Percentiles rank a stretch among this genome's conserved stretches.
phyloP scores from a whole-genome alignment of 768 basidiomycete species.

The Mycena leptocephala region DNA sequence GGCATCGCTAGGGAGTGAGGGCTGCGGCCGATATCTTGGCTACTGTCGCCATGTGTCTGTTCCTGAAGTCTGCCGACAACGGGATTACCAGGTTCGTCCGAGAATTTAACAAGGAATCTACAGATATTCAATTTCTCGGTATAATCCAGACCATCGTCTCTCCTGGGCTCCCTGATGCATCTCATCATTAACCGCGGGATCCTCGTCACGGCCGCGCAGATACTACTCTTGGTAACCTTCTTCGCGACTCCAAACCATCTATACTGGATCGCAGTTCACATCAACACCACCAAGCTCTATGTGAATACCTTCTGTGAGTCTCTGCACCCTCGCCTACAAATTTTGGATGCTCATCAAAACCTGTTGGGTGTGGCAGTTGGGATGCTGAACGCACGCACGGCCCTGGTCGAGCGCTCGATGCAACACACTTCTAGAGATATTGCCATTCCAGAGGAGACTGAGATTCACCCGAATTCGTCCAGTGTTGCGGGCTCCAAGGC shows the following conservation, averaged over 20 bases:
- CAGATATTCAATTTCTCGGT: background rate
- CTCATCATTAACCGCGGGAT: constrained; percentile 60
- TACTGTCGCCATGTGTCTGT: constrained; percentile 61
- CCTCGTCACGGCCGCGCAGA: too few species aligned
- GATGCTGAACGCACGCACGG: background rate
- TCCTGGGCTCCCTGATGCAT: constrained; percentile 56
- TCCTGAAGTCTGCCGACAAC: constrained; percentile 54
- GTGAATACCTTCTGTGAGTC: constrained; percentile 68
- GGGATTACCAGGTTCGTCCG: constrained; percentile 51
- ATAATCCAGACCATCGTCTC: constrained; percentile 49
- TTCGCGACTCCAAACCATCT: constrained; percentile 52
- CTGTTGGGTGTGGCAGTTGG: too few species aligned
- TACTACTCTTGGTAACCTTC: constrained; percentile 57
- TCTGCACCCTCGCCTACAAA: background rate
- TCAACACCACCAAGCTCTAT: too few species aligned
- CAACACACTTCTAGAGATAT: background rate
- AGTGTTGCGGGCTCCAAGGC: background rate
- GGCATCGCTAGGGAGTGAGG: constrained; percentile 61
- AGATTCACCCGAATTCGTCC: background rate
- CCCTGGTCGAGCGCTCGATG: background rate
- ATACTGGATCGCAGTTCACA: constrained; percentile 63
- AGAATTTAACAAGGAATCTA: background rate
- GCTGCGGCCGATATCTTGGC: constrained; percentile 61
- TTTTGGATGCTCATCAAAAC: background rate
- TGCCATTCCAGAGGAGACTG: background rate